phyloP scores from a whole-genome alignment of 164 flowering plant species.

The Kalanchoe fedtschenkoi region DNA sequence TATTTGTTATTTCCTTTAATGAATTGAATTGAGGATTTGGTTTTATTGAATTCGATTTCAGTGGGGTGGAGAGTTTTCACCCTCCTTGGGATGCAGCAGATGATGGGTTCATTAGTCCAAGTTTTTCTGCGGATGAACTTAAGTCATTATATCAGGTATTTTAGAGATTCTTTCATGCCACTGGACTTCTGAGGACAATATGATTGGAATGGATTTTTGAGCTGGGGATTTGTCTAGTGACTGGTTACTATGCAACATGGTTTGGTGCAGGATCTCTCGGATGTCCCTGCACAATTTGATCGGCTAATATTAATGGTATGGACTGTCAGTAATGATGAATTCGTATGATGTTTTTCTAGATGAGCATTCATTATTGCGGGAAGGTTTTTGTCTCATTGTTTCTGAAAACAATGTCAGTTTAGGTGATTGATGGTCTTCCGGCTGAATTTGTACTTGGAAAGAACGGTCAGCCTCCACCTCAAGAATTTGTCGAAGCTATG shows the following conservation, averaged over 20 bases:
- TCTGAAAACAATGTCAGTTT: constrained; percentile 24
- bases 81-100: constrained; percentile 27
- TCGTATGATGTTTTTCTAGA: not conserved
- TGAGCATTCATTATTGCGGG: constrained; percentile 2
- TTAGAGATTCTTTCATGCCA: not conserved
- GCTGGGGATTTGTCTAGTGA: not conserved
- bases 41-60: constrained; percentile 13
- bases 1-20: not conserved
- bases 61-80: constrained; percentile 72
- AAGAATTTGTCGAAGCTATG: constrained; percentile 62
- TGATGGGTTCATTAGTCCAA: constrained; percentile 12
- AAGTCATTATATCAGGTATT: constrained; percentile 47
- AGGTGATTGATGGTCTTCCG: constrained; percentile 99
- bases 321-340: not conserved
- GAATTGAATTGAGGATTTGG: not conserved
- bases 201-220: not conserved
- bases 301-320: constrained; percentile 70
- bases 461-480: constrained; percentile 50
- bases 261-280: constrained; percentile 57
- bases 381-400: constrained; percentile 10
- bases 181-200: not conserved
- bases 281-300: constrained; percentile 50
- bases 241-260: not conserved
- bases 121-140: constrained; percentile 35
- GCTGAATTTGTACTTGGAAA: constrained; percentile 93